These are phyloP conservation scores for Phytophthora ohioensis DNA, from an alignment of 352 stramenopile species.

Conservation along the genomic window DNA sequence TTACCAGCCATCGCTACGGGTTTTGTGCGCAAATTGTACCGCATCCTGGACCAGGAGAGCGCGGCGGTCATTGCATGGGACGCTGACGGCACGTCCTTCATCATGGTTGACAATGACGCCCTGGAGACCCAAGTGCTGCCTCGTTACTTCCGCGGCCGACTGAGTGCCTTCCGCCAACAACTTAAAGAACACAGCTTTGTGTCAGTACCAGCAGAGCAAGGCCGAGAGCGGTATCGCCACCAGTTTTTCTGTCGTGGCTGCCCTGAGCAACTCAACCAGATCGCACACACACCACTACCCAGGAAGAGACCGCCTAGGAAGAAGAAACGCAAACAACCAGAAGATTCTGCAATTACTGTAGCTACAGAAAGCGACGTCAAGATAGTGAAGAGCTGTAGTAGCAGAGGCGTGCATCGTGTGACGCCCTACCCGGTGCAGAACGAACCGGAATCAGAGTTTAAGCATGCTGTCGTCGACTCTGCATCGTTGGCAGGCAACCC, in stretches of 20 bases:
- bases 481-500: constrained; percentile 31
- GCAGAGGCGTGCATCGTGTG: constrained; percentile 21
- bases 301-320: constrained; percentile 40
- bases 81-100: constrained; percentile 57
- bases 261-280: constrained; percentile 47
- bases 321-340: constrained; percentile 39
- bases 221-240: constrained; percentile 52
- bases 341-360: constrained; percentile 4
- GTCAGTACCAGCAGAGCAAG: constrained; percentile 2
- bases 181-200: constrained; percentile 72
- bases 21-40: constrained; percentile 83
- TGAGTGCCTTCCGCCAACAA: constrained; percentile 76
- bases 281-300: constrained; percentile 49
- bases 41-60: constrained; percentile 72
- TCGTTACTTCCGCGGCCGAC: constrained; percentile 71
- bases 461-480: constrained; percentile 29
- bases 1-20: constrained; percentile 61
- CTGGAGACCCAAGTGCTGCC: constrained; percentile 63
- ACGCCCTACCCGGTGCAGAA: constrained; percentile 18
- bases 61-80: constrained; percentile 68
- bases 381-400: constrained; percentile 22
- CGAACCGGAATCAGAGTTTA: constrained; percentile 23
- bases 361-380: constrained; percentile 14
- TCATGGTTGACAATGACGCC: constrained; percentile 54
- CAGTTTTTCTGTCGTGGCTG: constrained; percentile 56